phyloP scores from a whole-genome alignment of 306 rosid genomes.

The Begonia loranthoides region DNA sequence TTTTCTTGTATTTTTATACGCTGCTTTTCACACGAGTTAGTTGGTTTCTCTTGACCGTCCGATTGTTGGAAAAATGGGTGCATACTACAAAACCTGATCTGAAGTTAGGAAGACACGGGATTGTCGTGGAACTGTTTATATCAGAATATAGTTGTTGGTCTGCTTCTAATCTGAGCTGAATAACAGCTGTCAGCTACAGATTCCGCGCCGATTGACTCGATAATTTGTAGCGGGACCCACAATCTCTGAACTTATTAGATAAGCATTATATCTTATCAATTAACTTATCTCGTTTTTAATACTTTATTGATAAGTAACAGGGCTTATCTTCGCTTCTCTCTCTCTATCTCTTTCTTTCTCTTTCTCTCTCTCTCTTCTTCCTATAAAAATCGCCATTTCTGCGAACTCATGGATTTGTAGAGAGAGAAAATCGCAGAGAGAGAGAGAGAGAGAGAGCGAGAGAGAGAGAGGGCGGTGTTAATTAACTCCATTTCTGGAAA shows the following conservation, averaged over 20 bases:
- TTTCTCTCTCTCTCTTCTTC: conserved; percentile 41
- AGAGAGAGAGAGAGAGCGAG: conserved; percentile 13
- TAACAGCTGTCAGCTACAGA: conserved; percentile 31
- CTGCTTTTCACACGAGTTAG: no score
- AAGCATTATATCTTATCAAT: background rate
- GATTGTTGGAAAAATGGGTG: no score
- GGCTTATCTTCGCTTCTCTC: conserved; percentile 21
- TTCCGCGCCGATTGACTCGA: conserved; percentile 78
- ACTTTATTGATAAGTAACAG: fast-evolving
- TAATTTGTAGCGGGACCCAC: conserved; percentile 44
- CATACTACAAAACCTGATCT: no score
- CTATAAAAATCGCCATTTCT: conserved; percentile 45
- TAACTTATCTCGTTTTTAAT: background rate
- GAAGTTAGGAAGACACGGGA: no score
- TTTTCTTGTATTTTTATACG: no score
- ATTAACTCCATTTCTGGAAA: conserved; percentile 12
- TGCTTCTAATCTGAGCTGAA: conserved; percentile 23
- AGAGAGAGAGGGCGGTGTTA: conserved; percentile 23
- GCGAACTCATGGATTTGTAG: conserved; percentile 31
- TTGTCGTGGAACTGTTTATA: no score
- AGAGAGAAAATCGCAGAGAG: conserved; percentile 24
- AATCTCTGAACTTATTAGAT: fast-evolving
- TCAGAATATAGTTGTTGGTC: no score
- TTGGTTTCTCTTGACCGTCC: no score
- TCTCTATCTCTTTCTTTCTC: conserved; percentile 43